phyloP scores from a whole-genome alignment of 805 yeast species.

The Metschnikowia kunwiensis region DNA sequence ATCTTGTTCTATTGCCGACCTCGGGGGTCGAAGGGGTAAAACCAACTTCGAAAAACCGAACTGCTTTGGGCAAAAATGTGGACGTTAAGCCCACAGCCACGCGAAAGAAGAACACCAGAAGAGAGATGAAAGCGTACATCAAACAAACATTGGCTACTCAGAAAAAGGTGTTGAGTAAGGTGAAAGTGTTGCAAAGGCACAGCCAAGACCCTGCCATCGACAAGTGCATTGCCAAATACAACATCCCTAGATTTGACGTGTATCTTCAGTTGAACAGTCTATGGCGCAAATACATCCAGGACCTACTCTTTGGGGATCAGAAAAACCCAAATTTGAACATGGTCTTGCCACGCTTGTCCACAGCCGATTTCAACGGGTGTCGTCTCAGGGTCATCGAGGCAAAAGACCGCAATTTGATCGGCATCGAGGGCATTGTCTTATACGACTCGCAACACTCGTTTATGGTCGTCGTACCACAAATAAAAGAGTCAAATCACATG shows the following conservation, averaged over 20 bases:
- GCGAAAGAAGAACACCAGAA: slow-evolving; percentile 32
- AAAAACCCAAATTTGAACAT: slow-evolving; percentile 26
- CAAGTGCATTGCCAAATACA: slow-evolving; percentile 23
- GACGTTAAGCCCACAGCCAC: slow-evolving; percentile 12
- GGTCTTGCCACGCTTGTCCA: slow-evolving; percentile 56
- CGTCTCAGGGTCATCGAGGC: slow-evolving; percentile 54
- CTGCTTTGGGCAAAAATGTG: slow-evolving; percentile 5
- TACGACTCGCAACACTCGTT: slow-evolving; percentile 81
- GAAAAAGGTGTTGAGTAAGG: slow-evolving; percentile 32
- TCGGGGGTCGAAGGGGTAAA: slow-evolving; percentile 15
- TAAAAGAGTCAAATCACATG: slow-evolving; percentile 30
- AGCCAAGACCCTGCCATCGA: slow-evolving; percentile 21
- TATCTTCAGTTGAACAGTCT: slow-evolving; percentile 56
- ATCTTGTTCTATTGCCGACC: slow-evolving; percentile 30
- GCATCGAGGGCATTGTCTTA: slow-evolving; percentile 68
- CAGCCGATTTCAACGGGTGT: slow-evolving; percentile 85
- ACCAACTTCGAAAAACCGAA: slow-evolving; percentile 14
- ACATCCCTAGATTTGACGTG: slow-evolving; percentile 44
- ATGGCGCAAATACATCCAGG: slow-evolving; percentile 71
- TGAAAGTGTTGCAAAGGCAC: slow-evolving; percentile 31
- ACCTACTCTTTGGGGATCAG: slow-evolving; percentile 44
- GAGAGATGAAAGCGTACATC: slow-evolving; percentile 43
- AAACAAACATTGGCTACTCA: slow-evolving; percentile 38
- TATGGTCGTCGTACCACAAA: slow-evolving; percentile 51
- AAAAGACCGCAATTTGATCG: slow-evolving; percentile 55